These are phyloP conservation scores for Pleurotus tuoliensis DNA, from an alignment of 768 basidiomycete species.

Conservation along the genomic window DNA sequence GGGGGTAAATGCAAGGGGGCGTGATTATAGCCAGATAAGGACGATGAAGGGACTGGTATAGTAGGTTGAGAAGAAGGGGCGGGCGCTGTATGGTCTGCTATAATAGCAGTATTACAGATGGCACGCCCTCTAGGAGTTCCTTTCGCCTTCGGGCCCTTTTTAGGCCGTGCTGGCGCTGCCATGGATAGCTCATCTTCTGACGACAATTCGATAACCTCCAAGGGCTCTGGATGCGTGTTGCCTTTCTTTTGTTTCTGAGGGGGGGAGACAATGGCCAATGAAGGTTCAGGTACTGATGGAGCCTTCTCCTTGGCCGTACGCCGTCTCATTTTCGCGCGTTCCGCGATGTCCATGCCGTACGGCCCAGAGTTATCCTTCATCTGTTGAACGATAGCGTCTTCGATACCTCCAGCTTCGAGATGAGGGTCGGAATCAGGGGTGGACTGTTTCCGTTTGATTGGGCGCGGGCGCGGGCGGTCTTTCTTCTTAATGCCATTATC, in stretches of 20 bases:
- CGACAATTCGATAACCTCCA: slow-evolving; percentile 41
- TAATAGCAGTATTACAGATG: no score
- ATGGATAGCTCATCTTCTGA: slow-evolving; percentile 38
- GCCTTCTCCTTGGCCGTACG: slow-evolving; percentile 23
- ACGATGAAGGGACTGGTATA: slow-evolving; percentile 22
- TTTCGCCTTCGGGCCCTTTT: slow-evolving; percentile 22
- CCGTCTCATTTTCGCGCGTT: slow-evolving; percentile 54
- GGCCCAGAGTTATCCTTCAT: background rate
- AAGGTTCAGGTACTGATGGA: background rate
- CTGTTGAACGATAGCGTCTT: no score
- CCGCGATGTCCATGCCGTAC: slow-evolving; percentile 41
- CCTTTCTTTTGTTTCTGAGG: background rate
- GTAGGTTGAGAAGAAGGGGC: slow-evolving; percentile 16
- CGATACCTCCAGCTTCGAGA: background rate
- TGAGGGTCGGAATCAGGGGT: background rate
- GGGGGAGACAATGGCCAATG: background rate
- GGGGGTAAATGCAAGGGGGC: background rate
- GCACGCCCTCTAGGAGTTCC: background rate
- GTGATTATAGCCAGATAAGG: slow-evolving; percentile 5
- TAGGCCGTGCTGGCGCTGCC: slow-evolving; percentile 9
- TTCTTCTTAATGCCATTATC: slow-evolving; percentile 3
- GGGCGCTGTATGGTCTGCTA: slow-evolving; percentile 17
- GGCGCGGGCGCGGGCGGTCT: background rate
- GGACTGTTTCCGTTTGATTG: background rate
- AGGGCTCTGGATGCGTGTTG: slow-evolving; percentile 4